Conservation (phyloP, 2,329 filamentous ascomycete species). For the Ceratocystis albifundus region DNA sequence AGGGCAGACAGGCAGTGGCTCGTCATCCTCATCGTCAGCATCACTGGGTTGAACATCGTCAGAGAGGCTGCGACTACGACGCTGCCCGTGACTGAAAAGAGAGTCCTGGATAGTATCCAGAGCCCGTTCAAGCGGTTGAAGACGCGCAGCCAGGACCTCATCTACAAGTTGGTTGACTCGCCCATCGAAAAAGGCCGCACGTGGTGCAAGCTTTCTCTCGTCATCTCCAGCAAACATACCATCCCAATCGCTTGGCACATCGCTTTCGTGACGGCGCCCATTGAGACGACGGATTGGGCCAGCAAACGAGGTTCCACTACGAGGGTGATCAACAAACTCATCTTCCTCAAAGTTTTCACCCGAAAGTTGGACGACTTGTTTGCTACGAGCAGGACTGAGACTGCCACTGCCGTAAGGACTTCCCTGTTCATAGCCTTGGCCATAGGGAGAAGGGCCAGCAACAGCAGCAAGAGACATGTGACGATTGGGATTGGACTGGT, state of each 20-base stretch:
- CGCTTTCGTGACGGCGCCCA: slow-evolving; percentile 32
- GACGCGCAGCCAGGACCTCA: slow-evolving; percentile 59
- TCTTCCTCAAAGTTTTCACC: slow-evolving; percentile 43
- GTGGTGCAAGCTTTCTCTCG: slow-evolving; percentile 68
- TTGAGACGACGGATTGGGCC: slow-evolving; percentile 53
- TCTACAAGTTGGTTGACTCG: slow-evolving; percentile 82
- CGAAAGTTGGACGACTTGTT: slow-evolving; percentile 33
- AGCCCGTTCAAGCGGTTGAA: slow-evolving; percentile 72
- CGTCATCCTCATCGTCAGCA: slow-evolving; percentile 88
- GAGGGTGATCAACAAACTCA: slow-evolving; percentile 50
- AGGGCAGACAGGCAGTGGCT: slow-evolving; percentile 51
- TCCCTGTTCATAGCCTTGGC: background rate
- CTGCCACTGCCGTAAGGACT: slow-evolving; percentile 51
- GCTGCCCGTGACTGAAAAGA: slow-evolving; percentile 50
- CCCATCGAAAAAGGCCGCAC: slow-evolving; percentile 79
- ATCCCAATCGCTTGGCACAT: slow-evolving; percentile 80
- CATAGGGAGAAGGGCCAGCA: slow-evolving; percentile 21
- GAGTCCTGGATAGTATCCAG: slow-evolving; percentile 60
- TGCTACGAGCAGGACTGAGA: slow-evolving; percentile 56
- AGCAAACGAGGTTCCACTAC: slow-evolving; percentile 45
- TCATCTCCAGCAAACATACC: slow-evolving; percentile 71
- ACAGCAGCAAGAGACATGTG: slow-evolving; percentile 32
- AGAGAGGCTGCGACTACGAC: slow-evolving; percentile 54
- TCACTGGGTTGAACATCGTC: slow-evolving; percentile 69
- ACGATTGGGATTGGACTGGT: slow-evolving; percentile 34